phyloP scores from a whole-genome alignment of 345 rosid species.

The Gossypium longicalyx region DNA sequence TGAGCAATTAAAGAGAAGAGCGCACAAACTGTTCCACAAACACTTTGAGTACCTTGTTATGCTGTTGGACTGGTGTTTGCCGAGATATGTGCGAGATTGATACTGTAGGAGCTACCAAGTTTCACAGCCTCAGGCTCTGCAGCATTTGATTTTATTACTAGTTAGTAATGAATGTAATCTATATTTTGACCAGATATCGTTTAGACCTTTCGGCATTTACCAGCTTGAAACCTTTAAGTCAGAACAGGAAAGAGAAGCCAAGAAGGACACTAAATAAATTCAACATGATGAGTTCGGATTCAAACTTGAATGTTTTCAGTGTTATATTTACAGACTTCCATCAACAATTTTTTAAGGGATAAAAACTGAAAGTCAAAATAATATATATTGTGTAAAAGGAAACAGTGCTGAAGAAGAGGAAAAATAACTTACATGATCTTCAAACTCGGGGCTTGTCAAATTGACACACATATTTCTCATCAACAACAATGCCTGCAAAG shows the following conservation, averaged over 20 bases:
- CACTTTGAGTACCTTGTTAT: neutral
- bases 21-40: neutral
- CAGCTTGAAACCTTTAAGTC: neutral
- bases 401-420: neutral
- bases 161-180: neutral
- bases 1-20: neutral
- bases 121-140: conserved; percentile 21
- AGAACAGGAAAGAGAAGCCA: neutral
- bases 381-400: neutral
- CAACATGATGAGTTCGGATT: neutral
- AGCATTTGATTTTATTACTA: conserved; percentile 14
- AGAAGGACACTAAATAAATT: neutral
- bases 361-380: neutral
- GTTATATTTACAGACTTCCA: no score
- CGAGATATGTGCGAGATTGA: conserved; percentile 6
- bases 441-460: conserved; percentile 68
- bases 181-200: no score
- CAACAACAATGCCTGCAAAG: conserved; percentile 54
- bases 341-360: neutral
- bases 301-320: neutral
- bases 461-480: conserved; percentile 79
- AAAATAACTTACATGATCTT: conserved; percentile 61
- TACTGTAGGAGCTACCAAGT: conserved; percentile 9
- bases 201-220: no score
- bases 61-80: conserved; percentile 26